phyloP scores from a whole-genome alignment of 1,284 basidiomycete species.

The Heterobasidion irregulare region DNA sequence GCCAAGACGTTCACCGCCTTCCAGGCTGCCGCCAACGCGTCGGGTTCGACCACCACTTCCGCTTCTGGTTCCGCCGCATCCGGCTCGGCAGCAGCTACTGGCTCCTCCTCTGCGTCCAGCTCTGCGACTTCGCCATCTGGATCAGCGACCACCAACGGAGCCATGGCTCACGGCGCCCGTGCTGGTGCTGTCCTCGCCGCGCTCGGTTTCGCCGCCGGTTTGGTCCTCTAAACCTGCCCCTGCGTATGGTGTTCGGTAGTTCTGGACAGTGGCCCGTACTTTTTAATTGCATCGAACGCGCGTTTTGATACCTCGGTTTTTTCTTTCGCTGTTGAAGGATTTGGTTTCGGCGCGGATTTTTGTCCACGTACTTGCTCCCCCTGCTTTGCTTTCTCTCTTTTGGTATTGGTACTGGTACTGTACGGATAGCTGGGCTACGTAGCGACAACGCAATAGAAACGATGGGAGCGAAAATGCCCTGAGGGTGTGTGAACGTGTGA shows the following conservation, averaged over 20 bases:
- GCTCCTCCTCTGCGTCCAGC: not conserved
- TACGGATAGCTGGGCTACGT: constrained; percentile 7
- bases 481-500: too few relatives aligned
- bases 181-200: constrained; percentile 4
- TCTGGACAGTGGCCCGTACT: too few relatives aligned
- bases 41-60: not conserved
- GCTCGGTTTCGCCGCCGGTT: constrained; percentile 6
- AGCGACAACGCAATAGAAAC: constrained; percentile 2
- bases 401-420: not conserved
- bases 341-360: not conserved
- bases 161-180: not conserved
- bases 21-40: constrained; percentile 22
- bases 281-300: too few relatives aligned
- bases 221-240: constrained; percentile 2
- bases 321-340: not conserved
- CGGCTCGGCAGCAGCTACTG: not conserved
- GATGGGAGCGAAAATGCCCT: not conserved
- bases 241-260: too few relatives aligned
- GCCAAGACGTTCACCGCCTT: constrained; percentile 36
- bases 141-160: not conserved
- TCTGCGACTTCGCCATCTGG: not conserved
- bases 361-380: not conserved
- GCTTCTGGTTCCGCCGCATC: not conserved
- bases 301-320: not conserved
- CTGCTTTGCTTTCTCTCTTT: not conserved